Evolutionary conservation across 2,329 filamentous ascomycete genomes (phyloP).

Genomic region (Diaporthe batatas): DNA sequence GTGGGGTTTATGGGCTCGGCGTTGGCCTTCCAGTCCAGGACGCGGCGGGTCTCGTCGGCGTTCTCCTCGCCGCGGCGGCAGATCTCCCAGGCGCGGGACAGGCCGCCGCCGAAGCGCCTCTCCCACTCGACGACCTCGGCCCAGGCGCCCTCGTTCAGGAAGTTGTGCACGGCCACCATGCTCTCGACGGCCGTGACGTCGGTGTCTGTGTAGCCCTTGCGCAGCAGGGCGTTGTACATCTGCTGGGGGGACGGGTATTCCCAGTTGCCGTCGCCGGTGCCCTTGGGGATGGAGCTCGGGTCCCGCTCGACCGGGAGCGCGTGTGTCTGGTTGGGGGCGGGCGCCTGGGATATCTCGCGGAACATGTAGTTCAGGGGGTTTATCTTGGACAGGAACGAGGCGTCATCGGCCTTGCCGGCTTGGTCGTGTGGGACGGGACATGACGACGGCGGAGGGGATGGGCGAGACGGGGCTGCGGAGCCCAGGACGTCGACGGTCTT

Average conservation of each 20-base stretch:
- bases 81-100: slow-evolving; percentile 78
- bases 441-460: slow-evolving; percentile 51
- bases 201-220: slow-evolving; percentile 96
- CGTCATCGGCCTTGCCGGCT: slow-evolving; percentile 46
- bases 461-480: slow-evolving; percentile 49
- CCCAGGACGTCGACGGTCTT: slow-evolving; percentile 63
- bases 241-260: slow-evolving; percentile 98
- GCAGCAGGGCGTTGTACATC: slow-evolving; percentile 98
- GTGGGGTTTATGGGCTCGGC: slow-evolving; percentile 70
- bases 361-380: slow-evolving; percentile 96
- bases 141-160: slow-evolving; percentile 98
- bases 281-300: slow-evolving; percentile 90
- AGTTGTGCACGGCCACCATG: slow-evolving; percentile 99
- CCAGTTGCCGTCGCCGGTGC: slow-evolving; percentile 84
- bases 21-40: slow-evolving; percentile 61
- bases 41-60: slow-evolving; percentile 50
- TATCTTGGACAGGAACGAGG: slow-evolving; percentile 67
- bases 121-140: slow-evolving; percentile 96
- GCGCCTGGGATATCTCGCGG: slow-evolving; percentile 83
- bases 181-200: slow-evolving; percentile 92
- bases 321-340: slow-evolving; percentile 78
- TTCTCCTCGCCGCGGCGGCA: slow-evolving; percentile 82
- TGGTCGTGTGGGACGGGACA: slow-evolving; percentile 62
- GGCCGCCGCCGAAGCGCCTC: slow-evolving; percentile 81
- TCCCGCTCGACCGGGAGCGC: slow-evolving; percentile 85